phyloP scores from a whole-genome alignment of 73 alveolate genomes.

The Diophrys sp. region DNA sequence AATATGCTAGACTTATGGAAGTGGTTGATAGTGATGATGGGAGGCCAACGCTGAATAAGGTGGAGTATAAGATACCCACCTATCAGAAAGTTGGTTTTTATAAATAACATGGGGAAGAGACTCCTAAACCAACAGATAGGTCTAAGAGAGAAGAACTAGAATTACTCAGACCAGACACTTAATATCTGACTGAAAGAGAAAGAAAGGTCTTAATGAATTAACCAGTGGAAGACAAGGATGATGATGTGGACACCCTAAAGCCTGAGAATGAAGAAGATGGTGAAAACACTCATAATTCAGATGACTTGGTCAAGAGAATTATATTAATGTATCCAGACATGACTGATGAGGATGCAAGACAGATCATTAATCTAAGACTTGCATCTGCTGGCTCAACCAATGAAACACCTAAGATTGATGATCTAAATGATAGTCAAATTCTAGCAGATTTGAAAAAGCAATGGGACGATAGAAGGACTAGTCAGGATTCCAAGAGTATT shows the following conservation, averaged over 20 bases:
- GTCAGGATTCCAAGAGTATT: neutral
- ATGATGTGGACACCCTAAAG: neutral
- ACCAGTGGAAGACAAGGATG: neutral
- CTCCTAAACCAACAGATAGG: too few species aligned
- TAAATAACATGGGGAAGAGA: neutral
- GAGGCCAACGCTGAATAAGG: slow-evolving; percentile 30
- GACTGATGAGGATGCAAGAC: neutral
- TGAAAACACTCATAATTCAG: too few species aligned
- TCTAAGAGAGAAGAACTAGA: neutral
- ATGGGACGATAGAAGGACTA: neutral
- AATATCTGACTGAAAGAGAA: neutral
- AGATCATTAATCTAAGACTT: neutral
- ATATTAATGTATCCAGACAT: neutral
- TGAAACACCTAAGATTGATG: neutral
- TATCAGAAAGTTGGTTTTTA: neutral
- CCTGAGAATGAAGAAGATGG: neutral
- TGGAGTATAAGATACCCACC: neutral
- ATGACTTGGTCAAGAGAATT: neutral
- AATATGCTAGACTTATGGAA: slow-evolving; percentile 2
- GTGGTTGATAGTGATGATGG: slow-evolving; percentile 27
- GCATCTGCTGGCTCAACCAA: neutral
- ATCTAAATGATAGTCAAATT: neutral
- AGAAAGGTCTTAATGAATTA: neutral
- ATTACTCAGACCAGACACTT: neutral
- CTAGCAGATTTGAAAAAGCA: neutral